Conservation (phyloP, 345 rosid genomes). For the Murraya koenigii region DNA sequence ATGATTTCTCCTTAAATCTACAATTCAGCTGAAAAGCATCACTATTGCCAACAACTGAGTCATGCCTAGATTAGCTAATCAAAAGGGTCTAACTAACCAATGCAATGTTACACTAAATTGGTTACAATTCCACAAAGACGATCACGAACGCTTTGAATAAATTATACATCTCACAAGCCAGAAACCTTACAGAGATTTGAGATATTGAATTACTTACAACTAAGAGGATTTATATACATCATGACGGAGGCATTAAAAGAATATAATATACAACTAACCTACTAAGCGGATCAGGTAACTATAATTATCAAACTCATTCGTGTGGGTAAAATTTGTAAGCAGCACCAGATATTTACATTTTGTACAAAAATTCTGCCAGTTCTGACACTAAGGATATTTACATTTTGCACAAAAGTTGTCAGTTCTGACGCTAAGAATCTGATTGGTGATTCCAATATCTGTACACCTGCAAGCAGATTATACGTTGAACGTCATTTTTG, state of each 20-base stretch:
- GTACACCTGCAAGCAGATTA: slow-evolving; percentile 28
- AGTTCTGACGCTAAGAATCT: slow-evolving; percentile 30
- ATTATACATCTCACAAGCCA: no score
- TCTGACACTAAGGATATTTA: slow-evolving; percentile 7
- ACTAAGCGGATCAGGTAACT: slow-evolving; percentile 10
- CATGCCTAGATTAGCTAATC: not conserved
- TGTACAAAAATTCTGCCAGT: slow-evolving; percentile 30
- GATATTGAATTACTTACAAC: not conserved
- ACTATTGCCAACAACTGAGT: not conserved
- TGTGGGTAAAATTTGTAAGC: slow-evolving; percentile 8
- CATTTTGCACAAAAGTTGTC: slow-evolving; percentile 35
- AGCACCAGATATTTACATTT: slow-evolving; percentile 23
- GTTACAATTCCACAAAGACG: no score
- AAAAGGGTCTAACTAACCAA: no score
- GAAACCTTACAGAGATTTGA: not conserved
- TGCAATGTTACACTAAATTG: no score
- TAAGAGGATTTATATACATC: slow-evolving; percentile 5
- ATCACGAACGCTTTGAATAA: no score
- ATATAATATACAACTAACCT: slow-evolving; percentile 15
- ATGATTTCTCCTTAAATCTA: no score
- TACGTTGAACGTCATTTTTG: not conserved
- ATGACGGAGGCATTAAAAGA: slow-evolving; percentile 17
- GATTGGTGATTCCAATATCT: slow-evolving; percentile 7
- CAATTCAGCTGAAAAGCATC: not conserved
- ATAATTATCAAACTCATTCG: slow-evolving; percentile 19